Evolutionary conservation across 2,329 filamentous ascomycete genomes (phyloP).

Genomic region (Beauveria varroae): DNA sequence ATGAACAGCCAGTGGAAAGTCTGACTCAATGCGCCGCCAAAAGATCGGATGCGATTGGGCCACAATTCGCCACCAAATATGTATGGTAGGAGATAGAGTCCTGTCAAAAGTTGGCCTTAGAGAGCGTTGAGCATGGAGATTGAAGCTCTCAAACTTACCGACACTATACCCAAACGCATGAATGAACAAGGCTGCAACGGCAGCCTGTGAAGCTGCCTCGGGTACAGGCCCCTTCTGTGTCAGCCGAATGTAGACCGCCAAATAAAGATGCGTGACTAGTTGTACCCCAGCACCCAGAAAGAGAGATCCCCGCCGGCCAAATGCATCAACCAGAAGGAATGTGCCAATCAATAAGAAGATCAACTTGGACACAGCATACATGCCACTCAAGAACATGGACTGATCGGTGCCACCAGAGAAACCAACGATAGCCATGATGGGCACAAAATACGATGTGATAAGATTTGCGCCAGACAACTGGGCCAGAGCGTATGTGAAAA

Average conservation of each 20-base stretch:
- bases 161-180: constrained; percentile 37
- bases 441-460: constrained; percentile 36
- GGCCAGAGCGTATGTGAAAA: constrained; percentile 30
- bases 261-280: constrained; percentile 32
- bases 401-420: constrained; percentile 20
- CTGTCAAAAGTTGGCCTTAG: constrained; percentile 16
- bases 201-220: constrained; percentile 25
- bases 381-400: constrained; percentile 31
- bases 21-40: constrained; percentile 30
- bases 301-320: constrained; percentile 31
- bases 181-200: constrained; percentile 36
- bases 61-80: constrained; percentile 37
- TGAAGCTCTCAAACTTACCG: constrained; percentile 12
- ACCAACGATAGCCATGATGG: constrained; percentile 32
- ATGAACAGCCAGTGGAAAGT: constrained; percentile 21
- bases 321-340: constrained; percentile 36
- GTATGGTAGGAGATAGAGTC: constrained; percentile 32
- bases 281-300: constrained; percentile 29
- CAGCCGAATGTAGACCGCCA: constrained; percentile 32
- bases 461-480: constrained; percentile 38
- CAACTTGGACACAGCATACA: constrained; percentile 37
- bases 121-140: too few relatives aligned
- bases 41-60: constrained; percentile 37
- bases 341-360: constrained; percentile 32
- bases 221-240: constrained; percentile 19